Conservation (phyloP, 352 stramenopile species). For the Phytopythium montanum region DNA sequence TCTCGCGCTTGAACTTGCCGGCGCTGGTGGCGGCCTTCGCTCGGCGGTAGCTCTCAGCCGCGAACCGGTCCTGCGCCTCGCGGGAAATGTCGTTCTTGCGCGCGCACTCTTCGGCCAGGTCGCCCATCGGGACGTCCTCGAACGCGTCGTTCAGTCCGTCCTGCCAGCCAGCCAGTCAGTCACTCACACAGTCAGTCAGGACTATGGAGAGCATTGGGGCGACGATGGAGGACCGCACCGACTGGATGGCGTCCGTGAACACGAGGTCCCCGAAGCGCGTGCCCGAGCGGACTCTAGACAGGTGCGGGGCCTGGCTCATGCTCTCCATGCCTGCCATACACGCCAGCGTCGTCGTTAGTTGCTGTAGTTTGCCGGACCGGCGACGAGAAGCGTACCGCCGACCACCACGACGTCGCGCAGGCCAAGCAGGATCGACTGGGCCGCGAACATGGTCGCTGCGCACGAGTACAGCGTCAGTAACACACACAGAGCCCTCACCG, state of each 20-base stretch:
- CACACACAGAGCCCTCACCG: background rate
- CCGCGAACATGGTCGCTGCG: slow-evolving; percentile 66
- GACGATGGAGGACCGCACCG: slow-evolving; percentile 16
- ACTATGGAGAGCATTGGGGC: background rate
- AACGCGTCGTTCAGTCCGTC: slow-evolving; percentile 95
- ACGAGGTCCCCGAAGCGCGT: slow-evolving; percentile 82
- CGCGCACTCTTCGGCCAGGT: slow-evolving; percentile 92
- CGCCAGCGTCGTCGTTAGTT: background rate
- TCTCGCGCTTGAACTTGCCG: slow-evolving; percentile 77
- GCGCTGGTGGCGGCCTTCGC: slow-evolving; percentile 41
- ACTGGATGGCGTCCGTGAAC: slow-evolving; percentile 86
- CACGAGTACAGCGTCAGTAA: slow-evolving; percentile 6
- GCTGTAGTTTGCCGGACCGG: background rate
- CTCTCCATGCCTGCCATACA: slow-evolving; percentile 86
- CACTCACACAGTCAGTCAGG: too few species aligned
- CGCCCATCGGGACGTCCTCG: slow-evolving; percentile 93
- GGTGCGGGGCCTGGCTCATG: slow-evolving; percentile 95
- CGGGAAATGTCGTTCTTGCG: slow-evolving; percentile 76
- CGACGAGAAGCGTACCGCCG: slow-evolving; percentile 26
- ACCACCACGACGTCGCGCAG: slow-evolving; percentile 79
- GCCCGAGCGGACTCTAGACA: slow-evolving; percentile 80
- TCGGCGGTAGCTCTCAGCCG: slow-evolving; percentile 89
- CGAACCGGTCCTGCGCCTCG: slow-evolving; percentile 93
- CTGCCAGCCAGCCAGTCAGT: slow-evolving; percentile 20
- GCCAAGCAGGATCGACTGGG: slow-evolving; percentile 88